Conservation (phyloP, 2,329 filamentous ascomycete genomes). For the Leptosphaerulina australis region DNA sequence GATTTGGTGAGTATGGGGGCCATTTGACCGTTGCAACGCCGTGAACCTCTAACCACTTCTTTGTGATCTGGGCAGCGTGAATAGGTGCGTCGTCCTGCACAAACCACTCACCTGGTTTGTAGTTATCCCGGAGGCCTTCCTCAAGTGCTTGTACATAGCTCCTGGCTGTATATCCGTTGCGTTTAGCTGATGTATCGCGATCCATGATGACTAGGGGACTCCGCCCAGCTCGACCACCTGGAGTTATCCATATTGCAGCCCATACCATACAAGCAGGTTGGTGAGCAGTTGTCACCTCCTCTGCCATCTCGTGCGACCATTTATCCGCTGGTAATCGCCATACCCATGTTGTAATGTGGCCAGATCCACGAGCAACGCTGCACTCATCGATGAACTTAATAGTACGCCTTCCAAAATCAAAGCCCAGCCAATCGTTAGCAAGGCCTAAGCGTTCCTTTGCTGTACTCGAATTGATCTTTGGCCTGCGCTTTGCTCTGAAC, state of each 20-base stretch:
- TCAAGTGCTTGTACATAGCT: too few species aligned
- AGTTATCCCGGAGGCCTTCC: conserved; percentile 8
- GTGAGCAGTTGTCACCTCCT: too few species aligned
- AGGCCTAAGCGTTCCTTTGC: too few species aligned
- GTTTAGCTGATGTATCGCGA: conserved; percentile 10
- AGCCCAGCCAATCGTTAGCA: too few species aligned
- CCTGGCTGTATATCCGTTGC: too few species aligned
- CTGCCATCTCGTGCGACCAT: too few species aligned
- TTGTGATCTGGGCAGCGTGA: conserved; percentile 17
- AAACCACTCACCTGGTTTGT: conserved; percentile 14
- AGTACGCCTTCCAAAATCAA: too few species aligned
- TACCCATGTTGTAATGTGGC: too few species aligned
- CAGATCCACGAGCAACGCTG: neutral
- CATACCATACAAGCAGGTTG: conserved; percentile 12
- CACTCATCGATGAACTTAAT: neutral
- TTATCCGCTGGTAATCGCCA: too few species aligned
- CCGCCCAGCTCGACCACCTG: neutral
- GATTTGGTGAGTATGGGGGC: conserved; percentile 28
- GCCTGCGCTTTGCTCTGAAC: too few species aligned
- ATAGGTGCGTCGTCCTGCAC: conserved; percentile 33
- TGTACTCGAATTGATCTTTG: too few species aligned
- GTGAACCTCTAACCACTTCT: conserved; percentile 20
- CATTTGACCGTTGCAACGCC: conserved; percentile 20
- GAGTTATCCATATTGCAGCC: conserved; percentile 8
- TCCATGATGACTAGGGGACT: conserved; percentile 18